Evolutionary conservation across 176 grass and related monocot species (phyloP).

Genomic region (Oryza nivara): DNA sequence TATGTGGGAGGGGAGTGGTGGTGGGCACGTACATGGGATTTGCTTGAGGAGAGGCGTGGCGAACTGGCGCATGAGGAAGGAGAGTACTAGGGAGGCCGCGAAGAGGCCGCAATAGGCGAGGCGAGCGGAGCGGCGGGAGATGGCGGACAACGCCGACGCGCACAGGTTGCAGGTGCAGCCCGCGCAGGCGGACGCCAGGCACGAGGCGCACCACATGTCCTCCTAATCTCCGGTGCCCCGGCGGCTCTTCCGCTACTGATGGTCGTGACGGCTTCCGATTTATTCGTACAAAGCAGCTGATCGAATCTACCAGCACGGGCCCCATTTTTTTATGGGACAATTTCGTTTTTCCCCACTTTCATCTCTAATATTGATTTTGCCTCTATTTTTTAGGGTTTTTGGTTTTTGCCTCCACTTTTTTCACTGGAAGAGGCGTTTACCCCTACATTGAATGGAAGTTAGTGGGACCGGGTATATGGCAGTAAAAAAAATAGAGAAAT

Average conservation of each 20-base stretch:
- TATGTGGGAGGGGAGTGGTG: not conserved
- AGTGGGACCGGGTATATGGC: too few relatives aligned
- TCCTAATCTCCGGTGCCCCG: not conserved
- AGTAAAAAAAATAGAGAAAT: too few relatives aligned
- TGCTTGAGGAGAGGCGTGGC: slow-evolving; percentile 53
- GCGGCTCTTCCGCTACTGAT: not conserved
- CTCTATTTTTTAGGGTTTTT: too few relatives aligned
- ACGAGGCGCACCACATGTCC: slow-evolving; percentile 83
- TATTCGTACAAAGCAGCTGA: too few relatives aligned
- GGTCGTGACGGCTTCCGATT: too few relatives aligned
- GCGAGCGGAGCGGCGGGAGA: slow-evolving; percentile 62
- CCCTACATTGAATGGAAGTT: too few relatives aligned
- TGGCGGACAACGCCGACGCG: slow-evolving; percentile 65
- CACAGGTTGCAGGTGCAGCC: slow-evolving; percentile 90
- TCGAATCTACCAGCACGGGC: too few relatives aligned
- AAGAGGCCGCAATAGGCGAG: slow-evolving; percentile 59
- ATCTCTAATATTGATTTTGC: too few relatives aligned
- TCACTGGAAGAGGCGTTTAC: too few relatives aligned
- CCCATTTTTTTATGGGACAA: too few relatives aligned
- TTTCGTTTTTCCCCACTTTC: too few relatives aligned
- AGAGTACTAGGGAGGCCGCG: slow-evolving; percentile 53
- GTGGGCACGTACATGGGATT: slow-evolving; percentile 44
- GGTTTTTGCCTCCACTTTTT: too few relatives aligned
- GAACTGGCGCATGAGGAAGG: slow-evolving; percentile 59
- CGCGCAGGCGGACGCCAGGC: slow-evolving; percentile 77